Conservation (phyloP, 495 filamentous ascomycete genomes). For the Mytilinidion resinicola region DNA sequence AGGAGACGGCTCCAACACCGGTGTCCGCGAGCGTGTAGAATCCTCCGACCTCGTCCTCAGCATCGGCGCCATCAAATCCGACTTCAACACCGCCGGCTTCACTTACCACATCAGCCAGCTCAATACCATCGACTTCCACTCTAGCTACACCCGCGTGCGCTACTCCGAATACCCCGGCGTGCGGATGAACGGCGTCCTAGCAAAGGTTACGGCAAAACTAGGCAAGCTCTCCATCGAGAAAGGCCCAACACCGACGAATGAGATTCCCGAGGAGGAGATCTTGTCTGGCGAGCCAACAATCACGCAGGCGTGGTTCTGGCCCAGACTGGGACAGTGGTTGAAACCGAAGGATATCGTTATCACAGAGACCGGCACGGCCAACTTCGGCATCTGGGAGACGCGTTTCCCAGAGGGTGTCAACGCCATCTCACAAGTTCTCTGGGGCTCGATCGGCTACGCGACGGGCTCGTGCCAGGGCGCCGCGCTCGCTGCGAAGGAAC, state of each 20-base stretch:
- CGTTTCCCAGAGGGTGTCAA: conserved; percentile 70
- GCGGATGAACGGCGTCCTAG: conserved; percentile 79
- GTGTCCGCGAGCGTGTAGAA: conserved; percentile 68
- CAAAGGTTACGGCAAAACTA: conserved; percentile 59
- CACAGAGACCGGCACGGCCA: conserved; percentile 83
- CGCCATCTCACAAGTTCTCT: conserved; percentile 77
- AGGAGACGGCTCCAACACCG: conserved; percentile 66
- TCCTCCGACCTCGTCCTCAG: conserved; percentile 74
- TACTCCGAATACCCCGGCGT: conserved; percentile 63
- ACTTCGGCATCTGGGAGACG: conserved; percentile 87
- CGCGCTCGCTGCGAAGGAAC: conserved; percentile 42
- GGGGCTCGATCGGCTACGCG: conserved; percentile 68
- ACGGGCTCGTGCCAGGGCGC: conserved; percentile 39
- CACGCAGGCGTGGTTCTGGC: conserved; percentile 85
- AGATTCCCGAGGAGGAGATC: conserved; percentile 48
- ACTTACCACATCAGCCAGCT: conserved; percentile 76
- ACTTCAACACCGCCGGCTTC: conserved; percentile 91
- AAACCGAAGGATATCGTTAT: conserved; percentile 70
- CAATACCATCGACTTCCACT: conserved; percentile 84
- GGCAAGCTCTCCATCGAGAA: conserved; percentile 44
- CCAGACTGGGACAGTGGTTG: conserved; percentile 69
- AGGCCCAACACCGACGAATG: conserved; percentile 47
- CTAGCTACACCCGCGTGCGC: conserved; percentile 61
- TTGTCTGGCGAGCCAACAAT: conserved; percentile 50
- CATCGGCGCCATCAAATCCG: conserved; percentile 77